Percentiles rank a stretch among this genome's conserved stretches.
Evolutionary conservation across 768 basidiomycete genomes (phyloP).

Genomic region (Lactarius pseudohatsudake): DNA sequence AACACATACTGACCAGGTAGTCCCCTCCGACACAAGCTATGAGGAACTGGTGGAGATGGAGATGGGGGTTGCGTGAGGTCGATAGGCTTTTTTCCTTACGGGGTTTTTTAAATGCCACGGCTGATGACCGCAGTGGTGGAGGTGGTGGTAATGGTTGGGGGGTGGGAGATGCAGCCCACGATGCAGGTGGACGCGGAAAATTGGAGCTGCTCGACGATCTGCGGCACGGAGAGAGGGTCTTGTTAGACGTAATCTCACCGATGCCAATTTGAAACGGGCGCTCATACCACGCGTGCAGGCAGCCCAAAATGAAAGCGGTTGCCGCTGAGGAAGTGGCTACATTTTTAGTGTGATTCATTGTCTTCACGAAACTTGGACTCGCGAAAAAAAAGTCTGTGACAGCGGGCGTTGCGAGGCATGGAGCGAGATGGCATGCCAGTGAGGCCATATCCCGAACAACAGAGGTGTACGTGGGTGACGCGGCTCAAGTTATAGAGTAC

Average conservation of each 20-base stretch:
- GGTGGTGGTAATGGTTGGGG: background rate
- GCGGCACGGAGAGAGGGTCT: background rate
- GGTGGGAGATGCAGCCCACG: too few species aligned
- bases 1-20: background rate
- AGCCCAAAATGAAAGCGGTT: background rate
- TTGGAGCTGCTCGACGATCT: background rate
- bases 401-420: background rate
- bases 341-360: background rate
- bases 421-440: background rate
- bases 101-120: conserved; percentile 18
- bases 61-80: conserved; percentile 9
- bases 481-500: too few species aligned
- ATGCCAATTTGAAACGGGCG: background rate
- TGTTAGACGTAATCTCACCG: background rate
- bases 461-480: too few species aligned
- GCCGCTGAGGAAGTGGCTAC: background rate
- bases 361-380: background rate
- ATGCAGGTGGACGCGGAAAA: background rate
- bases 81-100: conserved; percentile 14
- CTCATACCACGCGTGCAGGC: background rate
- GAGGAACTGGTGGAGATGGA: background rate
- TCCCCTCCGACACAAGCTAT: background rate
- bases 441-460: too few species aligned
- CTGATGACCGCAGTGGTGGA: conserved; percentile 10
- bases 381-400: background rate